phyloP scores from a whole-genome alignment of 495 filamentous ascomycete genomes.

The Neurospora intermedia region DNA sequence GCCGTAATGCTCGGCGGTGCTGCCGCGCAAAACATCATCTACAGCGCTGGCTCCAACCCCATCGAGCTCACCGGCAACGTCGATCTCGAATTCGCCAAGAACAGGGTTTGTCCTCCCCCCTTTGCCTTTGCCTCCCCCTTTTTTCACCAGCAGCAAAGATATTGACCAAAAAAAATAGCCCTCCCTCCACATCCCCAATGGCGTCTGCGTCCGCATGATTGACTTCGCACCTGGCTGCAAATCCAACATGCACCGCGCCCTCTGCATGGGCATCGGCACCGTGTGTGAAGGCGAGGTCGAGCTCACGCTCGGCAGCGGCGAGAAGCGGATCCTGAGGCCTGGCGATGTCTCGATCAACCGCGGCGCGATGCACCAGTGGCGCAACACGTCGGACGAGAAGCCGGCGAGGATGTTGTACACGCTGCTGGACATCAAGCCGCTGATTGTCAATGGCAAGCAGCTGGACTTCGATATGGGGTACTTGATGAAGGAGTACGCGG shows the following conservation, averaged over 20 bases:
- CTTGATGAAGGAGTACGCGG: background rate
- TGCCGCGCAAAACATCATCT: background rate
- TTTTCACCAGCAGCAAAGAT: background rate
- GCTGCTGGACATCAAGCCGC: background rate
- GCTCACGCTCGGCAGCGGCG: slow-evolving; percentile 40
- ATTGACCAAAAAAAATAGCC: background rate
- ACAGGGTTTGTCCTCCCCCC: background rate
- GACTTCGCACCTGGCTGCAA: background rate
- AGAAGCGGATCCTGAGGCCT: slow-evolving; percentile 31
- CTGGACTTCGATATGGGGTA: background rate
- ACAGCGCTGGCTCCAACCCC: background rate
- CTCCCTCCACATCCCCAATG: background rate
- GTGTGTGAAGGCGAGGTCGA: slow-evolving; percentile 47
- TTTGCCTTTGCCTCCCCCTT: background rate
- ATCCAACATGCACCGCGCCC: slow-evolving; percentile 44
- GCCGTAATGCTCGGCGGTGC: background rate
- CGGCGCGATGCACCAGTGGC: slow-evolving; percentile 52
- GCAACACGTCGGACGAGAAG: slow-evolving; percentile 30
- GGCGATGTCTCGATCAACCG: slow-evolving; percentile 47
- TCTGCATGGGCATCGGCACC: slow-evolving; percentile 49
- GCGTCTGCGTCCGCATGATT: background rate
- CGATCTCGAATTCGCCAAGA: background rate
- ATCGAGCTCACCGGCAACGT: background rate
- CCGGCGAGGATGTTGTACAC: background rate
- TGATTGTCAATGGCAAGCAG: background rate